Evolutionary conservation across 129 eudicot species (phyloP).

Genomic region (Helianthus annuus): HanXRQr2.0-SUNRISE NC_035447.2:15603841-15604340

Average conservation of each 20-base stretch:
- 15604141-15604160: neutral
- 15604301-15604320: too few relatives aligned
- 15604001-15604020: neutral
- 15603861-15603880: neutral
- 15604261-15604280: too few relatives aligned
- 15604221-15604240: too few relatives aligned
- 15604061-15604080: neutral
- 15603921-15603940: neutral
- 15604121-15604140: neutral
- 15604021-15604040: neutral
- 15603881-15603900: neutral
- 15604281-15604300: too few relatives aligned
- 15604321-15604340: too few relatives aligned
- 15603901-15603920: neutral
- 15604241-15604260: too few relatives aligned
- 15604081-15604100: neutral
- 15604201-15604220: too few relatives aligned
- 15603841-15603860: constrained; percentile 71
- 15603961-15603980: neutral
- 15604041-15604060: too few relatives aligned
- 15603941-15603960: constrained; percentile 1
- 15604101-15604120: neutral
- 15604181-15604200: neutral
- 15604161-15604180: neutral
- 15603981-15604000: neutral